phyloP scores from a whole-genome alignment of 164 flowering plant genomes.

The Malania oleifera region DNA sequence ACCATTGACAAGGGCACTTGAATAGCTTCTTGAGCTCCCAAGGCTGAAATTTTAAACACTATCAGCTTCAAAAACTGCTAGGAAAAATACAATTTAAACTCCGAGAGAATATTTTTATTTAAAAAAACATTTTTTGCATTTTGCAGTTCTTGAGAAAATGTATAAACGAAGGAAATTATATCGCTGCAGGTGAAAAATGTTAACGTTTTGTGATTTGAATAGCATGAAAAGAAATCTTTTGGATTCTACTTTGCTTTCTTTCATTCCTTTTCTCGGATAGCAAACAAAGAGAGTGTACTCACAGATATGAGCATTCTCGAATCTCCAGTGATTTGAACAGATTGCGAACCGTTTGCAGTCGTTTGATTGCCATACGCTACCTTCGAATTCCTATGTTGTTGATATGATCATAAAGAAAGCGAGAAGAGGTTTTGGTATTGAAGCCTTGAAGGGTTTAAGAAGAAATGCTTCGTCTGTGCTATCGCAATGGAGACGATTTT shows the following conservation, averaged over 20 bases:
- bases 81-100: neutral
- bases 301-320: slow-evolving; percentile 29
- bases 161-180: neutral
- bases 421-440: neutral
- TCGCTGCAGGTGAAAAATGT: neutral
- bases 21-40: slow-evolving; percentile 36
- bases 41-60: slow-evolving; percentile 20
- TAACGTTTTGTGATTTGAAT: neutral
- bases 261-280: slow-evolving; percentile 7
- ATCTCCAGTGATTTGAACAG: slow-evolving; percentile 20
- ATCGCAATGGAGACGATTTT: too few species aligned
- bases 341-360: slow-evolving; percentile 29
- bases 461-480: neutral
- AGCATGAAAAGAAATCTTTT: too few species aligned
- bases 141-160: neutral
- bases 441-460: slow-evolving; percentile 10
- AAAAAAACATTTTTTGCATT: neutral
- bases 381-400: slow-evolving; percentile 3
- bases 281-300: slow-evolving; percentile 14
- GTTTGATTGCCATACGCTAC: slow-evolving; percentile 26
- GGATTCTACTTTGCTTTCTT: too few species aligned
- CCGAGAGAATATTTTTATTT: neutral
- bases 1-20: slow-evolving; percentile 19
- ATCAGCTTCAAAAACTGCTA: neutral
- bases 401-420: neutral